Base-by-base conservation (phyloP, 345 rosid genomes). In the Gossypium rotundifolium region DNA sequence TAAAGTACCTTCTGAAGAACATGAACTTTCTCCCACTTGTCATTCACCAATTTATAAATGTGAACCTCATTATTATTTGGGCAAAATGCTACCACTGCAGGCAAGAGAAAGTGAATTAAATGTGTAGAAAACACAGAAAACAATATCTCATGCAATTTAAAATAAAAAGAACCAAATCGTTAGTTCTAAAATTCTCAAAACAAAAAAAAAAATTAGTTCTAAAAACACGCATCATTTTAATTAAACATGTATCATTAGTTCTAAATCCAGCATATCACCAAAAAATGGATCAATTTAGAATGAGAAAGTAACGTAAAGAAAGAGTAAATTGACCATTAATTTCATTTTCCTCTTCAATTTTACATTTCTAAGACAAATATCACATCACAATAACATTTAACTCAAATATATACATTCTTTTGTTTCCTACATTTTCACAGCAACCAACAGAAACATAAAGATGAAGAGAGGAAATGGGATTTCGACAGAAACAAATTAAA, bases 41-140 rank as follows among this genome's bases (percentile, higher is more conserved):
- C 94, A 78, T 83, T 85, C 12, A 86, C 78, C 76, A 83, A 79
- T 89, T 77, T 86, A 84, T 89, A 95, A 71, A 95, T 91, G 83
- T 95, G 99, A 81, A 95, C 99, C 87, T 93, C 97, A 65, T 79
- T 90, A 68, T 87, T 93, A 75, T 93, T 95, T 12, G 97, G 98
- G 82, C 96, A 95, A 64, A 95, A 79, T 11, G 98, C 97, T 82
- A 95, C 87, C 99, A 90, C 99, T 93, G 79, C 54, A 83, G 48
- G 69, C 42, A 70, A 72, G 61, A 68, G 14, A 54, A 77, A 72
- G 54, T 29, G 16, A 61, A 61, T 48, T 12, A 16, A 18, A 45
- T 27, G 12, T 45, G 2, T 75, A 40, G 51, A 23, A 45, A 40
- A 40, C 70, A 10, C 13, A 52, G 44, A 33, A 71, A 72, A 57